Percentiles rank a stretch among this genome's conserved stretches.
These are phyloP conservation scores for Candida gorgasii DNA, from an alignment of 805 yeast genomes.

Conservation along the genomic window DNA sequence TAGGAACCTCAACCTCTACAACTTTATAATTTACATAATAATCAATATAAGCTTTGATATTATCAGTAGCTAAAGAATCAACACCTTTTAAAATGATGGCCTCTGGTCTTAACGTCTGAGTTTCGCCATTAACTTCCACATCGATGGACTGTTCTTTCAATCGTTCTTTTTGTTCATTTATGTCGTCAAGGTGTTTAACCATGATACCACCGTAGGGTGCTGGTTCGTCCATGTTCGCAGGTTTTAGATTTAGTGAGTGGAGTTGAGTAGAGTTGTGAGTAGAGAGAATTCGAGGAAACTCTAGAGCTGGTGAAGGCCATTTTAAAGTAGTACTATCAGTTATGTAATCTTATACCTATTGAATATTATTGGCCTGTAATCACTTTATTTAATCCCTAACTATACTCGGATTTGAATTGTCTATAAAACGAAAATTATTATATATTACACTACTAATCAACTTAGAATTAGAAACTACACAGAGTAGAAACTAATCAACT, in stretches of 20 bases:
- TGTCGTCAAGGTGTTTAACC: constrained; percentile 41
- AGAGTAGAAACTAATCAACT: neutral
- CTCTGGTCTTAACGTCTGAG: constrained; percentile 43
- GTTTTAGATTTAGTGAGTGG: too few relatives aligned
- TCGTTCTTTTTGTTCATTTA: constrained; percentile 30
- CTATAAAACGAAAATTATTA: too few relatives aligned
- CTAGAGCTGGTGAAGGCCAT: too few relatives aligned
- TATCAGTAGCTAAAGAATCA: constrained; percentile 60
- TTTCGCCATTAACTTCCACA: constrained; percentile 30
- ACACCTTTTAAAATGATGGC: constrained; percentile 60
- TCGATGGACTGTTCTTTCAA: constrained; percentile 35
- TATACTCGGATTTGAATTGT: too few relatives aligned
- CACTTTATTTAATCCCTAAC: too few relatives aligned
- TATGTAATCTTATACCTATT: too few relatives aligned
- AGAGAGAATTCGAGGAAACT: too few relatives aligned
- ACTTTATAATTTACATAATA: constrained; percentile 38
- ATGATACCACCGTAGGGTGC: constrained; percentile 45
- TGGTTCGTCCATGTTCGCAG: constrained; percentile 19
- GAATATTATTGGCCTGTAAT: too few relatives aligned
- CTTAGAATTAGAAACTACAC: too few relatives aligned
- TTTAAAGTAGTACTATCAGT: too few relatives aligned
- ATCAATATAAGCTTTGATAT: constrained; percentile 57
- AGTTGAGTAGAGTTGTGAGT: neutral
- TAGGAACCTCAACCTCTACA: constrained; percentile 10
- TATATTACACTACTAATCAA: too few relatives aligned